Base-by-base conservation (phyloP, 805 yeast genomes). In the Schizosaccharomyces lindneri region DNA sequence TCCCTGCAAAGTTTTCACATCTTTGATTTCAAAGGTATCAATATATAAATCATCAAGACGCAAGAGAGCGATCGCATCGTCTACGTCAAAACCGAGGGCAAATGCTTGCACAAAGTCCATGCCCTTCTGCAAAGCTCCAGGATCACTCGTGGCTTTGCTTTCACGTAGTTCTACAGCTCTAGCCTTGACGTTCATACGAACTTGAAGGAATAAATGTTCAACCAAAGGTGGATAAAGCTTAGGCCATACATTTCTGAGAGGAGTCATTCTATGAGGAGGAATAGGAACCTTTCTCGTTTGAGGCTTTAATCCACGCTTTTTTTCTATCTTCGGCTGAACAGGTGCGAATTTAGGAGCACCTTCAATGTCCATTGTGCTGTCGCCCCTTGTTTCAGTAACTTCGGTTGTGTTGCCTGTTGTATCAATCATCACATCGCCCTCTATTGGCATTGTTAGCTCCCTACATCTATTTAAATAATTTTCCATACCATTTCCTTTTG, bases 251-350 rank as follows among this genome's bases (percentile, higher is more conserved):
- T 80, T 81, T 71, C 87, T 85, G 68, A 93, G 78, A 29, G 98
- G 98, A 0, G 95, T 79, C 88, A 93, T 84, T 77, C 99, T 80
- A 72, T 93, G 97, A 39, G 97, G 97, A 51, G 98, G 98, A 41
- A 93, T 94, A 2, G 90, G 81, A 11, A 93, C 85, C 69, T 89
- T 89, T 74, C 97, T 79, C 62, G 84, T 78, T 72, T 90, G 97
- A 62, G 83, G 74, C 72, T 87, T 87, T 39, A 87, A 89, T 1
- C 43, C 48, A 32, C 57, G 36, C 27, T 51, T 51, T 29, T 51
- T 51, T 21, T 24, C 57, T 9, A 17, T 29, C 9, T 21, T 19
- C 5, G 57, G 19, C 5, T 51, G 21, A 5, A 29, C n/a, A 51
- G 57, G 57, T n/a, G 57, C 36, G 27, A 51, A 51, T 7, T 27